phyloP scores from a whole-genome alignment of 2,329 filamentous ascomycete genomes.

The Teratosphaeria destructans region DNA sequence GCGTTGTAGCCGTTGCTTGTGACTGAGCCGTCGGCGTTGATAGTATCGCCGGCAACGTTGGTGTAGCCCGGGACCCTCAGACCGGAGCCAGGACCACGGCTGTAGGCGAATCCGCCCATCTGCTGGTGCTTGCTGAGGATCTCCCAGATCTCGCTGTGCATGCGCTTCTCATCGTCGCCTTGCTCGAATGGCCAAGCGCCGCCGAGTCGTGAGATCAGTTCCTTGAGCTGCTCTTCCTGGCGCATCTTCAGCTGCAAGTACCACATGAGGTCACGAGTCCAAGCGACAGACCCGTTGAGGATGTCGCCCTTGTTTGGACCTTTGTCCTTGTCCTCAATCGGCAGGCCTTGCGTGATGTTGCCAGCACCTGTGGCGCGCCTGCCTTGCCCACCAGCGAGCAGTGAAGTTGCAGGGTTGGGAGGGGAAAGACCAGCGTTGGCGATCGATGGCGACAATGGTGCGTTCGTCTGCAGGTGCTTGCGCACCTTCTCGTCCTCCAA shows the following conservation, averaged over 20 bases:
- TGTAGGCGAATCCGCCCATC: conserved; percentile 64
- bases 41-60: conserved; percentile 72
- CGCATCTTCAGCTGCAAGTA: conserved; percentile 80
- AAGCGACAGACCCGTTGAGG: conserved; percentile 90
- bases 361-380: conserved; percentile 58
- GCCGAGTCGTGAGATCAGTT: conserved; percentile 61
- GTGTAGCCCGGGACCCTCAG: conserved; percentile 89
- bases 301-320: conserved; percentile 98
- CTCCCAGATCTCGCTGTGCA: conserved; percentile 86
- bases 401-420: conserved; percentile 75
- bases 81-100: conserved; percentile 70
- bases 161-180: conserved; percentile 86
- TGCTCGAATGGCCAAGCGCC: conserved; percentile 69
- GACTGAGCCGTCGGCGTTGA: conserved; percentile 49
- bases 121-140: conserved; percentile 72
- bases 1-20: conserved; percentile 14
- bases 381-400: conserved; percentile 74
- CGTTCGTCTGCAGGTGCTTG: conserved; percentile 88
- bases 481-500: conserved; percentile 95
- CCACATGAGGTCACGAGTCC: conserved; percentile 98
- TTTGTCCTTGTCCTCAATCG: conserved; percentile 95
- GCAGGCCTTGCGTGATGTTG: conserved; percentile 85
- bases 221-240: conserved; percentile 76
- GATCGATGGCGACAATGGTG: conserved; percentile 74
- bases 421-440: conserved; percentile 54